Evolutionary conservation across 371 early-diverging fungal genomes (phyloP).

Genomic region (Apophysomyces elegans): DNA sequence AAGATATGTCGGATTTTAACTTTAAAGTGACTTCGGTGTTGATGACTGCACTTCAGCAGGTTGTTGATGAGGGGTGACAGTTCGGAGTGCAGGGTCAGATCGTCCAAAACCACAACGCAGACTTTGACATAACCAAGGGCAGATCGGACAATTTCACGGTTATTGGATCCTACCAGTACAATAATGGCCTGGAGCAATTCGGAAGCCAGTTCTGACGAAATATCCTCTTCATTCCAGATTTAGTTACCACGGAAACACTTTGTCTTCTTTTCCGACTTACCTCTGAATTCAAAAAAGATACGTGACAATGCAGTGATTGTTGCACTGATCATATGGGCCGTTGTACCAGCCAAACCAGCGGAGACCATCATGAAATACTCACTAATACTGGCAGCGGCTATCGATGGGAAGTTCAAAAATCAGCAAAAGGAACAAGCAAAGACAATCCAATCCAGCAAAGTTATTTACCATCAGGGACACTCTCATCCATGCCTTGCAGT

Average conservation of each 20-base stretch:
- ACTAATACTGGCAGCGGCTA: constrained; percentile 52
- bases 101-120: constrained; percentile 78
- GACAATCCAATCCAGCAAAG: not conserved
- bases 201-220: constrained; percentile 61
- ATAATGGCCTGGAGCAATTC: constrained; percentile 75
- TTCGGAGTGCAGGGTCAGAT: constrained; percentile 67
- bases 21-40: constrained; percentile 89
- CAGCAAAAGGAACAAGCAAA: not conserved
- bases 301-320: constrained; percentile 85
- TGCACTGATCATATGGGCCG: constrained; percentile 93
- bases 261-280: constrained; percentile 24
- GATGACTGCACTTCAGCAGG: constrained; percentile 83
- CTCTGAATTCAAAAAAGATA: constrained; percentile 88
- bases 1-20: constrained; percentile 90
- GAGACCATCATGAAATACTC: constrained; percentile 87
- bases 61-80: constrained; percentile 65
- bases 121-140: constrained; percentile 95
- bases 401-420: not conserved
- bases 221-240: constrained; percentile 36
- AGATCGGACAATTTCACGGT: constrained; percentile 91
- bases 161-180: constrained; percentile 76
- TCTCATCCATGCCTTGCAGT: constrained; percentile 60
- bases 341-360: constrained; percentile 93
- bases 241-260: not conserved
- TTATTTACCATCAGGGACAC: constrained; percentile 46